Percentiles rank a stretch among this genome's conserved stretches.
Evolutionary conservation across 495 filamentous ascomycete species (phyloP).

Genomic region (Neurospora sublineolata): DNA sequence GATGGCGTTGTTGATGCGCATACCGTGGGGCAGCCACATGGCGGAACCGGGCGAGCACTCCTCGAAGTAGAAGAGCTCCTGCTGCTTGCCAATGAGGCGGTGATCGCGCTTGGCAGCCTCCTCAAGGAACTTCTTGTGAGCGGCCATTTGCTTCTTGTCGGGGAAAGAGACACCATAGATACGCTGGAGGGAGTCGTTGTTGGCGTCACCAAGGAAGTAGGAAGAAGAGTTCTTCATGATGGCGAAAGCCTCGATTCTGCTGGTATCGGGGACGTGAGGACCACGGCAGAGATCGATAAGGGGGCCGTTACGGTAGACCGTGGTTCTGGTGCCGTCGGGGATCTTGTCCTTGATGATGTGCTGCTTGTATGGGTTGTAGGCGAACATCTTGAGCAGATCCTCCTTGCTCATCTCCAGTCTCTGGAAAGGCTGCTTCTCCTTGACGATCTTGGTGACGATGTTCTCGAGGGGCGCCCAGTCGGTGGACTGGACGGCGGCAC

Average conservation of each 20-base stretch:
- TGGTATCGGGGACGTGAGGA: slow-evolving; percentile 82
- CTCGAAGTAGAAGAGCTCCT: slow-evolving; percentile 95
- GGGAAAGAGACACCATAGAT: slow-evolving; percentile 96
- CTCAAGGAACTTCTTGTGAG: slow-evolving; percentile 85
- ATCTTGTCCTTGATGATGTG: slow-evolving; percentile 93
- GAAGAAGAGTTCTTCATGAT: slow-evolving; percentile 90
- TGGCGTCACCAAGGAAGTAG: slow-evolving; percentile 88
- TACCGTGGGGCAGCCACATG: slow-evolving; percentile 89
- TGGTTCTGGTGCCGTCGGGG: slow-evolving; percentile 74
- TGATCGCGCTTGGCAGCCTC: slow-evolving; percentile 96
- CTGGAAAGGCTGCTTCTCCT: slow-evolving; percentile 95
- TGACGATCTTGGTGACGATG: slow-evolving; percentile 65
- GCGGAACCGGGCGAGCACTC: slow-evolving; percentile 83
- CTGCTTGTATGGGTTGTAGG: slow-evolving; percentile 74
- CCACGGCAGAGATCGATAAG: slow-evolving; percentile 45
- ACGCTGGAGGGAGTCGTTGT: slow-evolving; percentile 87
- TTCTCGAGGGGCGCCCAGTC: slow-evolving; percentile 77
- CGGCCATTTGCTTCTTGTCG: slow-evolving; percentile 84
- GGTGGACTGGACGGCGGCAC: slow-evolving; percentile 54
- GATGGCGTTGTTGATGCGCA: slow-evolving; percentile 81
- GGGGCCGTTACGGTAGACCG: slow-evolving; percentile 69
- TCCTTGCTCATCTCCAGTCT: slow-evolving; percentile 79
- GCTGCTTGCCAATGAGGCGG: slow-evolving; percentile 77
- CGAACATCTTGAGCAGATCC: slow-evolving; percentile 89
- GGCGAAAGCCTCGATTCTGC: slow-evolving; percentile 83